Evolutionary conservation across 1,139 yeast genomes (phyloP).

Genomic region (Candida glucosophila): DNA sequence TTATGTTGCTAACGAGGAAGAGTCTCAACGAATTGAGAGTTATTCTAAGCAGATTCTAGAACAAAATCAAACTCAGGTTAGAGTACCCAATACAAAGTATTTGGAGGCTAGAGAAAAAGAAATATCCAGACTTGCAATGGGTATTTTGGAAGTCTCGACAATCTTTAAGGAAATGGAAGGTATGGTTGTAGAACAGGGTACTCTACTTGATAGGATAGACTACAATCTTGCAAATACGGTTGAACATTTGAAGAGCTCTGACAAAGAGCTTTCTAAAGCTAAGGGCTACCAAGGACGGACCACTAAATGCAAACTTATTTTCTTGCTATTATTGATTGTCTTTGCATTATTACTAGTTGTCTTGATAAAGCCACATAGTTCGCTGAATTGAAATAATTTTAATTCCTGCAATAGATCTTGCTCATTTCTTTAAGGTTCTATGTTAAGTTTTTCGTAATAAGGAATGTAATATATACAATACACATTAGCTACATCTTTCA

Average conservation of each 20-base stretch:
- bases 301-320: slow-evolving; percentile 81
- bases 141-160: slow-evolving; percentile 85
- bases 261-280: slow-evolving; percentile 69
- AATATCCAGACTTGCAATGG: slow-evolving; percentile 84
- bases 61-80: slow-evolving; percentile 37
- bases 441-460: too few species aligned
- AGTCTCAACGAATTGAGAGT: slow-evolving; percentile 31
- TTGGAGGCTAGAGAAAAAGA: slow-evolving; percentile 78
- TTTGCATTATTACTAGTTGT: slow-evolving; percentile 65
- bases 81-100: slow-evolving; percentile 26
- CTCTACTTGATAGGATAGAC: slow-evolving; percentile 85
- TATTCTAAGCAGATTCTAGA: slow-evolving; percentile 34
- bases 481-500: too few species aligned
- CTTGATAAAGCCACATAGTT: slow-evolving; percentile 58
- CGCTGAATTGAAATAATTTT: too few species aligned
- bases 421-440: too few species aligned
- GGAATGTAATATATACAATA: too few species aligned
- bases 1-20: slow-evolving; percentile 36
- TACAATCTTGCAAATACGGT: slow-evolving; percentile 79
- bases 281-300: slow-evolving; percentile 78
- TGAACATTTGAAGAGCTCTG: slow-evolving; percentile 67
- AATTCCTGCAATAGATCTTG: too few species aligned
- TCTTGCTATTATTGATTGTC: slow-evolving; percentile 62
- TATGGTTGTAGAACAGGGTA: slow-evolving; percentile 92
- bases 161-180: slow-evolving; percentile 90